Evolutionary conservation across 148 eudicot genomes (phyloP).

Genomic region (Camellia lanceoleosa): DNA sequence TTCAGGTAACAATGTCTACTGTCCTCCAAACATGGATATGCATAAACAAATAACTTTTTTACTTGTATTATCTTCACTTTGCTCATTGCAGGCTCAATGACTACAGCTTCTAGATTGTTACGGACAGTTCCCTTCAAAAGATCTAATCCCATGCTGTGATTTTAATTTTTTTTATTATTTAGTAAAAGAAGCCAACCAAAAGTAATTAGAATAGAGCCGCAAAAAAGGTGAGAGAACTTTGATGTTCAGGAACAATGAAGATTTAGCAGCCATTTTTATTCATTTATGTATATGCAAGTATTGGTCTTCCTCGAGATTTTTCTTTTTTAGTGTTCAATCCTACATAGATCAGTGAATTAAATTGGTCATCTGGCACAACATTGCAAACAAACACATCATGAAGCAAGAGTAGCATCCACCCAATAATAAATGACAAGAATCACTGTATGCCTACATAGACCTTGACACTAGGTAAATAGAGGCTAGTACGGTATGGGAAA

Average conservation of each 20-base stretch:
- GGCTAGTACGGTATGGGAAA: too few relatives aligned
- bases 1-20: background rate
- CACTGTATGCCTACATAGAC: too few relatives aligned
- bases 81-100: constrained; percentile 99
- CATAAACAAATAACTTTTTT: background rate
- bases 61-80: constrained; percentile 97
- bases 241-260: background rate
- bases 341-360: too few relatives aligned
- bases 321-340: too few relatives aligned
- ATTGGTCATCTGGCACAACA: too few relatives aligned
- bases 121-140: constrained; percentile 73
- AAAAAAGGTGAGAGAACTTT: background rate
- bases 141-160: constrained; percentile 87
- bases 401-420: too few relatives aligned
- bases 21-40: background rate
- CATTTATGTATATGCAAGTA: background rate
- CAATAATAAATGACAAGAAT: too few relatives aligned
- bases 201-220: background rate
- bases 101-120: constrained; percentile 95
- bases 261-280: background rate
- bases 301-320: too few relatives aligned
- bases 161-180: background rate
- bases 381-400: too few relatives aligned
- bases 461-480: too few relatives aligned
- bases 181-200: constrained; percentile 3